Percentiles rank a stretch among this genome's conserved stretches.
phyloP scores from a whole-genome alignment of 1,139 yeast species.

The Yamadazyma jaroonii region DNA sequence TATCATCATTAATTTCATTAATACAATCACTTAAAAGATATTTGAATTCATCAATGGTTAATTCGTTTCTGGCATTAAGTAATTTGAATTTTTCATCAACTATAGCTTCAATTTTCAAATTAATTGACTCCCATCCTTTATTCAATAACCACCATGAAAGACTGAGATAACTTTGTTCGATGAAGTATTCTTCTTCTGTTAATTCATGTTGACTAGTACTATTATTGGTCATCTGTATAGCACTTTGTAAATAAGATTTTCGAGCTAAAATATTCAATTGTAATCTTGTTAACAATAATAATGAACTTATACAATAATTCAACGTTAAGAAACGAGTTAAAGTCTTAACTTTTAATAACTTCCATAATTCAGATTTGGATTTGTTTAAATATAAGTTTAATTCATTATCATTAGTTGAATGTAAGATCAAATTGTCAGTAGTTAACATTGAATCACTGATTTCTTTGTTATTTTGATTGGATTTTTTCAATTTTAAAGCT shows the following conservation, averaged over 20 bases:
- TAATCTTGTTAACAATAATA: constrained; percentile 73
- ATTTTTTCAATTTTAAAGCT: constrained; percentile 62
- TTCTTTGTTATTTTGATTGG: constrained; percentile 14
- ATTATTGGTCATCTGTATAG: constrained; percentile 61
- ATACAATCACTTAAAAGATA: constrained; percentile 17
- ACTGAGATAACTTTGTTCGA: constrained; percentile 83
- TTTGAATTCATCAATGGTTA: constrained; percentile 59
- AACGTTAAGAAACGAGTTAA: constrained; percentile 72
- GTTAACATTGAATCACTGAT: constrained; percentile 33
- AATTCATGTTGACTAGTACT: constrained; percentile 17
- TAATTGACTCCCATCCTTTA: constrained; percentile 71
- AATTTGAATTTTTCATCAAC: constrained; percentile 62
- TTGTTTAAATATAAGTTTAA: constrained; percentile 34
- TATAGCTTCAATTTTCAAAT: constrained; percentile 51
- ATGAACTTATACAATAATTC: constrained; percentile 64
- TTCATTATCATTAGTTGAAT: constrained; percentile 27
- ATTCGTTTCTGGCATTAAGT: constrained; percentile 70
- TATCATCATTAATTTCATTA: constrained; percentile 18
- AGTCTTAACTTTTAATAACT: constrained; percentile 72
- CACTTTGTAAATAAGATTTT: constrained; percentile 77
- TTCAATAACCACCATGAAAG: constrained; percentile 94
- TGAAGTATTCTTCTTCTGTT: constrained; percentile 37
- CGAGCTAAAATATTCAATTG: constrained; percentile 89
- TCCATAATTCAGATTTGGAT: constrained; percentile 82
- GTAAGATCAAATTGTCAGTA: constrained; percentile 38